A percentile compares a stretch with the other conserved stretches of the same genome.
phyloP scores from a whole-genome alignment of 164 flowering plant species.

The Liriodendron chinense region DNA sequence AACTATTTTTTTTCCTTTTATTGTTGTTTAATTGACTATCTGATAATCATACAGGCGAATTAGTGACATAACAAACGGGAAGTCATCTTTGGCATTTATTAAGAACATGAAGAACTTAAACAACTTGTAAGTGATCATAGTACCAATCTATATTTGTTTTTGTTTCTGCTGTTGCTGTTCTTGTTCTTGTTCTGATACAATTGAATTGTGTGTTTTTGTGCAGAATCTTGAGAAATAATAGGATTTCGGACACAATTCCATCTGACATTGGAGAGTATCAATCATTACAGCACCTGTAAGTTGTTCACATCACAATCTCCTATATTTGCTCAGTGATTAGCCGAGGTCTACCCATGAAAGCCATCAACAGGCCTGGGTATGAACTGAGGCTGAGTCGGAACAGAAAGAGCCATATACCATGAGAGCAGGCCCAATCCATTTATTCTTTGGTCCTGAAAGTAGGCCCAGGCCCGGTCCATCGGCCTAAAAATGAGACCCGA shows the following conservation, averaged over 20 bases:
- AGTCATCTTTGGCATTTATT: constrained; percentile 56
- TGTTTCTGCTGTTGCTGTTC: not conserved
- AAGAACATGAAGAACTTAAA: constrained; percentile 46
- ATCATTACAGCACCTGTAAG: constrained; percentile 54
- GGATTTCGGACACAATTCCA: constrained; percentile 60
- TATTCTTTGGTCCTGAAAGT: not conserved
- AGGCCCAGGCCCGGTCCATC: not conserved
- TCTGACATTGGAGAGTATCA: constrained; percentile 43
- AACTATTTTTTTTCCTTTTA: not conserved
- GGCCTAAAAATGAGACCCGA: not conserved
- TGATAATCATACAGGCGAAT: constrained; percentile 43
- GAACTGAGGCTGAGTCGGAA: not conserved
- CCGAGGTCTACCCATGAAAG: too few relatives aligned
- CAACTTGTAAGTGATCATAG: constrained; percentile 31
- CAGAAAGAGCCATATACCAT: constrained; percentile 6
- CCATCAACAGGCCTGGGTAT: not conserved
- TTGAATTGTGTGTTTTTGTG: constrained; percentile 1
- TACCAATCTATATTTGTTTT: not conserved
- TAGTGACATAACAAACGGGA: constrained; percentile 60
- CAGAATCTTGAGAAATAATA: constrained; percentile 65
- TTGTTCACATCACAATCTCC: constrained; percentile 1
- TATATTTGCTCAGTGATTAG: too few relatives aligned
- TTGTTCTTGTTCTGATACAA: not conserved
- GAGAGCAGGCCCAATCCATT: not conserved
- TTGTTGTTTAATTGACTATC: constrained; percentile 6